These are phyloP conservation scores for Coccomyxa sp. DNA, from an alignment of 139 green algal genomes.

Conservation along the genomic window DNA sequence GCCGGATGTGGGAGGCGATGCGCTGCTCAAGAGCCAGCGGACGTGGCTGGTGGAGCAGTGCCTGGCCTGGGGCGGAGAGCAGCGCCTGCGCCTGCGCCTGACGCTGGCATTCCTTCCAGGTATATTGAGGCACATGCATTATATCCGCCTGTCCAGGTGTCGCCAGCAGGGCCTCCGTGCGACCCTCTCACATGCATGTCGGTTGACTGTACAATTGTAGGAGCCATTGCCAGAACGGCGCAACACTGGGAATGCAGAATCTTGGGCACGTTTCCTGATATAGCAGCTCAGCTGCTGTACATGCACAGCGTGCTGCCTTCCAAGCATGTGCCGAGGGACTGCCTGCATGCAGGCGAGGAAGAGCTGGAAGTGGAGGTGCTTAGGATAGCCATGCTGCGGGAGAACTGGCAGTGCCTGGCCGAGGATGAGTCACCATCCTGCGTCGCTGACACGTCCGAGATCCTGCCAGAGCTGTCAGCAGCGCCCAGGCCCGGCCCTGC, in stretches of 20 bases:
- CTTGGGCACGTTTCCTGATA: too few relatives aligned
- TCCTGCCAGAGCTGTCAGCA: conserved; percentile 3
- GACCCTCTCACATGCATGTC: too few relatives aligned
- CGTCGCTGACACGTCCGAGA: neutral
- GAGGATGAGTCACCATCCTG: conserved; percentile 3
- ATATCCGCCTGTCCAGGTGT: too few relatives aligned
- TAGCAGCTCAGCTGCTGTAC: too few relatives aligned
- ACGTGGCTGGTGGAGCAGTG: conserved; percentile 35
- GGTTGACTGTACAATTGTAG: too few relatives aligned
- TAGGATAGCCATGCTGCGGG: conserved; percentile 22
- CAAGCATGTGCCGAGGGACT: neutral
- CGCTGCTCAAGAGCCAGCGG: neutral
- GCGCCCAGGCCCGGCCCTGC: neutral
- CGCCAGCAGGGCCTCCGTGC: too few relatives aligned
- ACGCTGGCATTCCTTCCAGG: conserved; percentile 17
- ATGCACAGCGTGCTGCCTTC: neutral
- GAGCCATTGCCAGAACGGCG: too few relatives aligned
- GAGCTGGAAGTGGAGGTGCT: conserved; percentile 41
- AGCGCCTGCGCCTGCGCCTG: conserved; percentile 31
- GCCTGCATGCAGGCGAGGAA: conserved; percentile 3
- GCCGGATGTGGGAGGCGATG: conserved; percentile 6
- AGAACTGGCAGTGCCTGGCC: conserved; percentile 37
- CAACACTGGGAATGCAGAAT: too few relatives aligned
- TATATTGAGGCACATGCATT: too few relatives aligned
- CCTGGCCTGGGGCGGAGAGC: conserved; percentile 40